These are phyloP conservation scores for Globisporangium ultimum DNA, from an alignment of 352 stramenopile genomes.

Conservation along the genomic window DNA sequence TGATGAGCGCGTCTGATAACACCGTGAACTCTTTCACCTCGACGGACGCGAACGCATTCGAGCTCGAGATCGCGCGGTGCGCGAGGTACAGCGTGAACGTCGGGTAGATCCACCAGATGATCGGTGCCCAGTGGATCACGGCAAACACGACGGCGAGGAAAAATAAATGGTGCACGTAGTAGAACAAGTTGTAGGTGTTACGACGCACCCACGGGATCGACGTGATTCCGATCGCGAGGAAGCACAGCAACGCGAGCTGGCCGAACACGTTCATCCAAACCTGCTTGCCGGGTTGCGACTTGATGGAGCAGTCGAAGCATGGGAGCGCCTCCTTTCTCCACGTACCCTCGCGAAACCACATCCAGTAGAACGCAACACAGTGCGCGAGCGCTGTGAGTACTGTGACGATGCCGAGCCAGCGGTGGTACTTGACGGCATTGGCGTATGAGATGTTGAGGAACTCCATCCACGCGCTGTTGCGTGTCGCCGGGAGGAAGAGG, in stretches of 20 bases:
- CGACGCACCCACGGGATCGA: constrained; percentile 31
- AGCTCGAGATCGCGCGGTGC: constrained; percentile 14
- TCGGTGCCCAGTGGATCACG: constrained; percentile 22
- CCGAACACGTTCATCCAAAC: constrained; percentile 25
- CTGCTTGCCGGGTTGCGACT: constrained; percentile 3
- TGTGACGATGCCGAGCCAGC: constrained; percentile 27
- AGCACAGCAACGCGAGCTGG: constrained; percentile 17
- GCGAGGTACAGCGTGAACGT: constrained; percentile 26
- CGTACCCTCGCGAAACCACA: constrained; percentile 17
- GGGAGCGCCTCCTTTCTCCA: constrained; percentile 20
- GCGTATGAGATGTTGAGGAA: constrained; percentile 37
- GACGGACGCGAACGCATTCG: constrained; percentile 20
- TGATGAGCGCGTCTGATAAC: constrained; percentile 16
- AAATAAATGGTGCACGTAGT: constrained; percentile 25
- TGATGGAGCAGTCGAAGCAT: constrained; percentile 28
- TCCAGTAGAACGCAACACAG: constrained; percentile 16
- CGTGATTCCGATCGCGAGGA: constrained; percentile 22
- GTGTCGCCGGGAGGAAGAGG: constrained; percentile 29
- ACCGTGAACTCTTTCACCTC: constrained; percentile 22
- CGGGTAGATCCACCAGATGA: constrained; percentile 32
- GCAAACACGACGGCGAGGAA: constrained; percentile 20
- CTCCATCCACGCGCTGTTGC: constrained; percentile 33
- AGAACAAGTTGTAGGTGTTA: constrained; percentile 25
- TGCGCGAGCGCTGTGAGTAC: constrained; percentile 23
- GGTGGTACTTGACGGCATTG: constrained; percentile 36